Evolutionary conservation across 768 basidiomycete genomes (phyloP).

Genomic region (Rhizopogon rudus): DNA sequence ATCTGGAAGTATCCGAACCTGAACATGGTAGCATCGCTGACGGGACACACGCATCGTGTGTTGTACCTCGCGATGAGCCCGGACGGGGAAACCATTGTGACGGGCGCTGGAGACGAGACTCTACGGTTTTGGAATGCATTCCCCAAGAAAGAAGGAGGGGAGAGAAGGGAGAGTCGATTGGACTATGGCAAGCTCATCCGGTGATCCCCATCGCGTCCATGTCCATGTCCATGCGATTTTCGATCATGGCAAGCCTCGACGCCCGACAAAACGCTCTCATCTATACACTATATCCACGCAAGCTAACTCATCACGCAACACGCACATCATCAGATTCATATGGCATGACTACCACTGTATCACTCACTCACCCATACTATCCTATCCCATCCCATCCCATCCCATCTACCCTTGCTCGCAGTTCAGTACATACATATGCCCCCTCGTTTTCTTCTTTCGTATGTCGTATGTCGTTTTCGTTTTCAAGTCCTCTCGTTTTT

Average conservation of each 20-base stretch:
- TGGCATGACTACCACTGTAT: background rate
- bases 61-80: conserved; percentile 97
- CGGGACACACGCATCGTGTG: conserved; percentile 93
- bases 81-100: conserved; percentile 96
- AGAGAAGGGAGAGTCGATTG: conserved; percentile 33
- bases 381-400: background rate
- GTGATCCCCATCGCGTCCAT: conserved; percentile 12
- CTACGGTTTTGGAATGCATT: conserved; percentile 98
- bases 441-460: background rate
- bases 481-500: background rate
- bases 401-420: background rate
- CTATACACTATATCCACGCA: background rate
- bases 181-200: conserved; percentile 52
- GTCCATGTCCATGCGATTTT: too few relatives aligned
- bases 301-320: background rate
- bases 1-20: conserved; percentile 94
- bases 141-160: conserved; percentile 57
- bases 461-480: background rate
- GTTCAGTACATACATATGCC: background rate
- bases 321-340: background rate
- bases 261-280: background rate
- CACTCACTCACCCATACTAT: background rate
- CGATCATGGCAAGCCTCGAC: too few relatives aligned
- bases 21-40: conserved; percentile 91
- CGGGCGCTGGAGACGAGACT: conserved; percentile 97